These are phyloP conservation scores for Apodospora peruviana DNA, from an alignment of 495 filamentous ascomycete species.

Conservation along the genomic window DNA sequence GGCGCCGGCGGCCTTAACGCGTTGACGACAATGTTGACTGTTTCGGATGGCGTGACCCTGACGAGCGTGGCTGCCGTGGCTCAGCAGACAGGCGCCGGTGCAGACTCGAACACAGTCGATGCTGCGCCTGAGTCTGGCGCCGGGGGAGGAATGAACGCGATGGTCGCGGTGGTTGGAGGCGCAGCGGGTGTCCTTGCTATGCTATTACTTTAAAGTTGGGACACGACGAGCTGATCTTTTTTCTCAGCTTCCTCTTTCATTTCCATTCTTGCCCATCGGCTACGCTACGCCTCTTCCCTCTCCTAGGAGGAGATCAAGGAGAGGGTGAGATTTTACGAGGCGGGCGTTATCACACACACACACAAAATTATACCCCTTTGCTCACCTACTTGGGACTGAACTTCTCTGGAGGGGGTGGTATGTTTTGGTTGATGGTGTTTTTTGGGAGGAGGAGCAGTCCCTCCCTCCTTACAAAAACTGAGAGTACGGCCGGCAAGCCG, in stretches of 20 bases:
- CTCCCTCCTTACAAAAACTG: no score
- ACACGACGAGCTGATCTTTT: background rate
- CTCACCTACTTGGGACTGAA: no score
- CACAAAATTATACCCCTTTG: no score
- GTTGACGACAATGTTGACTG: constrained; percentile 4
- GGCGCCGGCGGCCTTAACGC: background rate
- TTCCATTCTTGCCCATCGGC: background rate
- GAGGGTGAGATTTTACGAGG: no score
- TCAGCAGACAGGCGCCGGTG: background rate
- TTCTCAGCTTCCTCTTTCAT: background rate
- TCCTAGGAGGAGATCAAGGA: no score
- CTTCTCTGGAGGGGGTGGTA: no score
- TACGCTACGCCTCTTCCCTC: no score
- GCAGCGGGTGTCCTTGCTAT: constrained; percentile 4
- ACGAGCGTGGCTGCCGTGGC: constrained; percentile 4
- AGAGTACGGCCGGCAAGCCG: no score
- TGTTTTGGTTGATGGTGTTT: no score
- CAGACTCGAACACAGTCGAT: background rate
- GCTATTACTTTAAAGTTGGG: constrained; percentile 1
- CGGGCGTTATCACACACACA: no score
- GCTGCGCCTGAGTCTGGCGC: constrained; percentile 1
- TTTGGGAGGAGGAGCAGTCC: no score
- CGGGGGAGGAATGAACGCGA: background rate
- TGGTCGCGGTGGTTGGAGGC: constrained; percentile 5
- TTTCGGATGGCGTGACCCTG: constrained; percentile 2